A percentile compares a stretch with the other conserved stretches of the same genome.
Evolutionary conservation across 1,284 basidiomycete species (phyloP).

Genomic region (Neonothopanus nambi): DNA sequence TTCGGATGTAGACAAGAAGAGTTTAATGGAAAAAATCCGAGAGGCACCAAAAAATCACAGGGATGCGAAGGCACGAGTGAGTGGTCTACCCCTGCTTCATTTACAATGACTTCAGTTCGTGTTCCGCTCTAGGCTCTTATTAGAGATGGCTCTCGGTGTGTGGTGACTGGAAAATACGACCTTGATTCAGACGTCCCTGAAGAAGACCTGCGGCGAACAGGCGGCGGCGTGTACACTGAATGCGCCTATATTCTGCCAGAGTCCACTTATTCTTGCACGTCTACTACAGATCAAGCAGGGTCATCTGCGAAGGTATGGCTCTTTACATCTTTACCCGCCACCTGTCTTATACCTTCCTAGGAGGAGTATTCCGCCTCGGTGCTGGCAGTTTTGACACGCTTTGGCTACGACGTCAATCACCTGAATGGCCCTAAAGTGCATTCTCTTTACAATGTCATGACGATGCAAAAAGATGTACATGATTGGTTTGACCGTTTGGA

Average conservation of each 20-base stretch:
- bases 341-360: neutral
- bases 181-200: neutral
- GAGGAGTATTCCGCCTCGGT: constrained; percentile 5
- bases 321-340: too few relatives aligned
- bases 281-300: too few relatives aligned
- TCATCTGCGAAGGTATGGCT: too few relatives aligned
- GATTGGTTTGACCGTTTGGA: constrained; percentile 25
- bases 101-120: neutral
- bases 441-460: constrained; percentile 32
- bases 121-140: constrained; percentile 23
- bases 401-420: constrained; percentile 11
- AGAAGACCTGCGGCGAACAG: neutral
- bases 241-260: constrained; percentile 10
- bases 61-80: constrained; percentile 8
- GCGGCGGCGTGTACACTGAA: neutral
- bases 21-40: neutral
- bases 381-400: neutral
- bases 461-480: constrained; percentile 23
- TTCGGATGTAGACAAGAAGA: neutral
- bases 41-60: constrained; percentile 1
- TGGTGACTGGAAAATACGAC: constrained; percentile 28
- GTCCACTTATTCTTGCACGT: constrained; percentile 5
- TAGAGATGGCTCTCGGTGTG: constrained; percentile 30
- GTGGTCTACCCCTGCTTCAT: neutral
- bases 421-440: constrained; percentile 28